A percentile compares a stretch with the other conserved stretches of the same genome.
Conservation (phyloP, 768 basidiomycete genomes). For the Cystoderma amianthinum region DNA sequence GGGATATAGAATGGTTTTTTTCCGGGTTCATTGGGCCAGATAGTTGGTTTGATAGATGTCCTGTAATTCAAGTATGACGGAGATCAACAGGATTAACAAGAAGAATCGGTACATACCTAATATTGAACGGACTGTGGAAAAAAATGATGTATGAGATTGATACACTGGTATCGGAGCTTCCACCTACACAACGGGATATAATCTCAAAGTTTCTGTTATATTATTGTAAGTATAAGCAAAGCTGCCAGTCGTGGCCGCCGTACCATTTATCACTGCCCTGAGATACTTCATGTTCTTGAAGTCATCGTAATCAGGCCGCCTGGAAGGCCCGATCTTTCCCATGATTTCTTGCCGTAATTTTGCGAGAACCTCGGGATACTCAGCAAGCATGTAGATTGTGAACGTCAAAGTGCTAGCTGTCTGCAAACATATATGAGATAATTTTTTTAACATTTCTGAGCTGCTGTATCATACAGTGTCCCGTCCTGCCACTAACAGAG, state of each 20-base stretch:
- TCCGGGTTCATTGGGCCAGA: slow-evolving; percentile 3
- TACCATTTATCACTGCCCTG: slow-evolving; percentile 37
- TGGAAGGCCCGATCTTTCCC: slow-evolving; percentile 22
- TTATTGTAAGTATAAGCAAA: neutral
- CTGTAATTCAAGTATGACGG: too few relatives aligned
- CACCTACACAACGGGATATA: slow-evolving; percentile 25
- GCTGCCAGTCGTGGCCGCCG: slow-evolving; percentile 1
- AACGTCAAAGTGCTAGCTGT: slow-evolving; percentile 35
- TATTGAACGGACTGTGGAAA: neutral
- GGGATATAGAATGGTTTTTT: slow-evolving; percentile 6
- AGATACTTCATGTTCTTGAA: slow-evolving; percentile 36
- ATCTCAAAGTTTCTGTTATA: slow-evolving; percentile 24
- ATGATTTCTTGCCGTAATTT: slow-evolving; percentile 37
- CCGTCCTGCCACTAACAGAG: slow-evolving; percentile 36
- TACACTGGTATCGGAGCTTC: neutral
- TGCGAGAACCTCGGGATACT: slow-evolving; percentile 32
- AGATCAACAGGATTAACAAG: too few relatives aligned
- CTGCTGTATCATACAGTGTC: slow-evolving; percentile 24
- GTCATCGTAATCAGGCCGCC: slow-evolving; percentile 30
- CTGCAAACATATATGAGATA: slow-evolving; percentile 25
- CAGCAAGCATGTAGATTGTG: slow-evolving; percentile 36
- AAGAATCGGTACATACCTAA: too few relatives aligned
- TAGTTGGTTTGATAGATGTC: slow-evolving; percentile 2
- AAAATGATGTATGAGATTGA: neutral
- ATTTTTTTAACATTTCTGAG: neutral